phyloP scores from a whole-genome alignment of 2,329 filamentous ascomycete species.

The Aspergillus alliaceus region DNA sequence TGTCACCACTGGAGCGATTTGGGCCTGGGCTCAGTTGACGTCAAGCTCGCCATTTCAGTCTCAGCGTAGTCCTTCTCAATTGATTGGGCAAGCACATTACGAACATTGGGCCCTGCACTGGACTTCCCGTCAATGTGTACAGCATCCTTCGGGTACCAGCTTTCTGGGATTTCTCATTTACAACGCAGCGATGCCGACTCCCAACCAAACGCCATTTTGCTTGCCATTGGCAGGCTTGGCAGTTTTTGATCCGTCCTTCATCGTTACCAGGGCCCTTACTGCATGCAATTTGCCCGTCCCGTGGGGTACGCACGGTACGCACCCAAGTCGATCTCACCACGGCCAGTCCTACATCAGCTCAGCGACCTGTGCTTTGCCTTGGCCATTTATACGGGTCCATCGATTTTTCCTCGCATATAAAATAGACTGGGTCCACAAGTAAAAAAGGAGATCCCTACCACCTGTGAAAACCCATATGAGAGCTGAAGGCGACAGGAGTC shows the following conservation, averaged over 20 bases:
- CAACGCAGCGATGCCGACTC: slow-evolving; percentile 10
- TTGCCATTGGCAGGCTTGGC: slow-evolving; percentile 3
- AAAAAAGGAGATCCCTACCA: background rate
- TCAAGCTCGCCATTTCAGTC: slow-evolving; percentile 11
- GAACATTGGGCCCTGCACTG: slow-evolving; percentile 11
- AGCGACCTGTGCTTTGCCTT: background rate
- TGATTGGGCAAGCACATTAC: slow-evolving; percentile 9
- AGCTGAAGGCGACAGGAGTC: background rate
- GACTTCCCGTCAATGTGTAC: slow-evolving; percentile 11
- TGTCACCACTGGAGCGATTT: slow-evolving; percentile 23
- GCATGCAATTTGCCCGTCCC: background rate
- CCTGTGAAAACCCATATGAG: slow-evolving; percentile 3
- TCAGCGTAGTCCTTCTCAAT: slow-evolving; percentile 5
- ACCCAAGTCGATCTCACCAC: background rate
- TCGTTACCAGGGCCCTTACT: background rate
- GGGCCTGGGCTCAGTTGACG: slow-evolving; percentile 9
- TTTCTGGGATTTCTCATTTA: slow-evolving; percentile 5
- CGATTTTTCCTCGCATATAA: background rate
- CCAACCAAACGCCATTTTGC: slow-evolving; percentile 8
- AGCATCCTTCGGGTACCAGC: slow-evolving; percentile 12
- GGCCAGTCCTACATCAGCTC: background rate
- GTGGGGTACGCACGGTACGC: slow-evolving; percentile 6
- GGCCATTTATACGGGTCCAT: background rate
- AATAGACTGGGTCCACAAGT: background rate
- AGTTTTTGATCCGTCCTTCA: slow-evolving; percentile 2